phyloP scores from a whole-genome alignment of 176 grass and related monocot genomes.

The Saccharum spontaneum region DNA sequence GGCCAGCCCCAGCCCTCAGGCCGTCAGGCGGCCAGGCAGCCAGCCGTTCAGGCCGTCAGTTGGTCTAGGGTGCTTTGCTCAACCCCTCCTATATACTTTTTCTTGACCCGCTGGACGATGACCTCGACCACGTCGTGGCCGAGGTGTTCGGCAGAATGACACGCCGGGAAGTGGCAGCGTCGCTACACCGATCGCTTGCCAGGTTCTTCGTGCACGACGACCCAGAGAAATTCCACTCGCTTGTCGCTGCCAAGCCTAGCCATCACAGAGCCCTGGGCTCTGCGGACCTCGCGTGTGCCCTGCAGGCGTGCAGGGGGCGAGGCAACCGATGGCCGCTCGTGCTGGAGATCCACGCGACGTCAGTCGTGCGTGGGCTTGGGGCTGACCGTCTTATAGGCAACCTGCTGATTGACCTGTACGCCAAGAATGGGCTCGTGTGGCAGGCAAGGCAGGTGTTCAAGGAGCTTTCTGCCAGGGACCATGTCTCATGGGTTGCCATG shows the following conservation, averaged over 20 bases:
- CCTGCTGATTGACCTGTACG: constrained; percentile 54
- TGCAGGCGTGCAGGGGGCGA: constrained; percentile 35
- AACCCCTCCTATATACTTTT: too few species aligned
- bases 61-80: too few species aligned
- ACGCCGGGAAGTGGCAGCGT: constrained; percentile 3
- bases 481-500: constrained; percentile 75
- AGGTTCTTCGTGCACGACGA: constrained; percentile 1
- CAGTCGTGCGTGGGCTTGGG: neutral
- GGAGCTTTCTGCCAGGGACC: constrained; percentile 53
- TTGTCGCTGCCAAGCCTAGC: neutral
- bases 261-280: neutral
- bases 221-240: neutral
- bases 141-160: constrained; percentile 47
- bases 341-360: constrained; percentile 26
- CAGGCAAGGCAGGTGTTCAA: constrained; percentile 51
- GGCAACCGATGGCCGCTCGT: constrained; percentile 1
- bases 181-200: constrained; percentile 22
- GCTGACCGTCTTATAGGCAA: constrained; percentile 29
- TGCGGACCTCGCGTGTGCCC: neutral
- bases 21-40: too few species aligned
- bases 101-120: neutral
- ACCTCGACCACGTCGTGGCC: neutral
- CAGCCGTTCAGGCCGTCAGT: too few species aligned
- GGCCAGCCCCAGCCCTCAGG: too few species aligned
- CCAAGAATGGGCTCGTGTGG: constrained; percentile 44